Evolutionary conservation across 345 rosid species (phyloP), one percentile per base, ranked within the genome.

Genomic region (Populus alba): DNA sequence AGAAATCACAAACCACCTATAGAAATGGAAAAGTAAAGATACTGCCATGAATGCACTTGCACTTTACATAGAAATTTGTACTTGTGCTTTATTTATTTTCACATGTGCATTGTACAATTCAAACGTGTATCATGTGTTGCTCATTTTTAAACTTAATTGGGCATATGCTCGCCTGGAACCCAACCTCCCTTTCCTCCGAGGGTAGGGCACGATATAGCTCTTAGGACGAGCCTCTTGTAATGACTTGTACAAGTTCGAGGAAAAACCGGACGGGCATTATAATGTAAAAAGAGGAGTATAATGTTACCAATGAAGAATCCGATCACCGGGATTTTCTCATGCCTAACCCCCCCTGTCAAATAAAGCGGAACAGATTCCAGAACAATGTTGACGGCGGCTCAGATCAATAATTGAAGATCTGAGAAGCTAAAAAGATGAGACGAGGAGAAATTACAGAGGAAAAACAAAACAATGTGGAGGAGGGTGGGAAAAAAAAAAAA

Each of bases 51-150:
- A 71, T 29, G 25, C 23, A 71, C 7, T 2, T 15, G 27, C 22
- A 3, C 66, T 18, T 39, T 25, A 77, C 59, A 31, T 45, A 41
- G 23, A 15, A 70, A 4, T 70, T 43, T 9, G 18, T 27, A 25
- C 38, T 72, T 61, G 23, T 23, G 45, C 22, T 77, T 53, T 63
- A 53, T 37, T 73, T 18, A 2, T 49, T 38, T 10, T 25, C 25
- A 66, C 51, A 68, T 49, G 72, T 68, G 57, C 65, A 62, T 62
- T 71, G 23, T 66, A 72, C 81, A 78, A 25, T 72, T 72, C 31
- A 72, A 78, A 37, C 35, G 53, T 29, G 68, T 41, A 69, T 68
- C 38, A 12, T 37, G 35, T 16, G 35, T 8, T 13, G 15, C 23
- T 7, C 68, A 23, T 20, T 49, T 66, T n/a, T 33, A 63, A 10